Percentiles rank a stretch among this genome's conserved stretches.
phyloP scores from a whole-genome alignment of 805 yeast species.

The Brettanomyces sp. region DNA sequence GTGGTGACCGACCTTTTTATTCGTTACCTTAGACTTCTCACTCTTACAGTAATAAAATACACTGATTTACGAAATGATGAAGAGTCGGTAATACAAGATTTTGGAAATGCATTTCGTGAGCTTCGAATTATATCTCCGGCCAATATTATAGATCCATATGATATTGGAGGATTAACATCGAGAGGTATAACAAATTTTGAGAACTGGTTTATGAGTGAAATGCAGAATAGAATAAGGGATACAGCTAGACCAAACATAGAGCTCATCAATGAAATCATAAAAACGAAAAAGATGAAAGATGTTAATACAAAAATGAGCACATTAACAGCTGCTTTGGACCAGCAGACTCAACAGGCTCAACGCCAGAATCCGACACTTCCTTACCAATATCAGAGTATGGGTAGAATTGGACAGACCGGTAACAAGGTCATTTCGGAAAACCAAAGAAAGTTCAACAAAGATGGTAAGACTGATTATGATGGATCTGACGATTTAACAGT shows the following conservation, averaged over 20 bases:
- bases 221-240: conserved; percentile 34
- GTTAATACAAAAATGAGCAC: conserved; percentile 23
- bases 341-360: conserved; percentile 17
- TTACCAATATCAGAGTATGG: conserved; percentile 3
- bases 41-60: conserved; percentile 38
- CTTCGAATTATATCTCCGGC: conserved; percentile 55
- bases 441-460: background rate
- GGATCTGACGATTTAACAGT: conserved; percentile 10
- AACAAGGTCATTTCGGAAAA: background rate
- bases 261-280: conserved; percentile 16
- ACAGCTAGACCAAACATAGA: conserved; percentile 23
- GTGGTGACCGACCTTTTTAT: conserved; percentile 69
- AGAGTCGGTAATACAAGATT: conserved; percentile 46
- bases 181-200: conserved; percentile 42
- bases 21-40: conserved; percentile 48
- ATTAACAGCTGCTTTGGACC: conserved; percentile 24
- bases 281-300: conserved; percentile 12
- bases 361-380: conserved; percentile 15
- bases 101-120: conserved; percentile 60
- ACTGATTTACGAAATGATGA: conserved; percentile 35
- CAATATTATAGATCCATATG: conserved; percentile 44
- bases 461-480: conserved; percentile 3
- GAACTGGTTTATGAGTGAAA: conserved; percentile 45
- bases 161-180: conserved; percentile 34
- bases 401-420: background rate